A percentile compares a stretch with the other conserved stretches of the same genome.
phyloP scores from a whole-genome alignment of 73 alveolate genomes.

The Loxodes magnus region DNA sequence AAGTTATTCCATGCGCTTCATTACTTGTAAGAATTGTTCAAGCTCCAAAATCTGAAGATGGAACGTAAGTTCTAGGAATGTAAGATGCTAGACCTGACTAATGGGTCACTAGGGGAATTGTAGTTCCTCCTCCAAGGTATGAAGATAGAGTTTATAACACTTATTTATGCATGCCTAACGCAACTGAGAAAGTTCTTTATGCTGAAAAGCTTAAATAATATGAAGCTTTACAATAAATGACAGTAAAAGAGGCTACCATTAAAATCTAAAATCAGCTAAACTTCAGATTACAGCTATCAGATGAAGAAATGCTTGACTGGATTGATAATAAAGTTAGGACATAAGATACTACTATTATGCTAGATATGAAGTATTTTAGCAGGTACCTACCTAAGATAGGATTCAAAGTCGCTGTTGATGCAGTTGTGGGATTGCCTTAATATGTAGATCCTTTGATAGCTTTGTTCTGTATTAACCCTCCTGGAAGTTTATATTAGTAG shows the following conservation, averaged over 20 bases:
- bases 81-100: conserved; percentile 23
- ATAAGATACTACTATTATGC: conserved; percentile 23
- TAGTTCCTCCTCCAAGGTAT: conserved; percentile 39
- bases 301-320: conserved; percentile 18
- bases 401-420: conserved; percentile 52
- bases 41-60: conserved; percentile 64
- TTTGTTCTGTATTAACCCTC: conserved; percentile 38
- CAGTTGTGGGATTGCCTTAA: too few species aligned
- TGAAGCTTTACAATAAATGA: too few species aligned
- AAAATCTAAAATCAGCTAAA: background rate
- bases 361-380: conserved; percentile 54
- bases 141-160: conserved; percentile 51
- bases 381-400: conserved; percentile 45
- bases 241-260: conserved; percentile 13
- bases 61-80: conserved; percentile 41
- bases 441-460: conserved; percentile 40
- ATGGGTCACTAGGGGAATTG: conserved; percentile 35
- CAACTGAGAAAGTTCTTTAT: conserved; percentile 24
- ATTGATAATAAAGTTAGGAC: conserved; percentile 7
- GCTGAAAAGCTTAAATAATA: conserved; percentile 22
- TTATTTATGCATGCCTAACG: conserved; percentile 29
- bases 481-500: conserved; percentile 25
- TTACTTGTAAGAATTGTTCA: conserved; percentile 51
- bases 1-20: conserved; percentile 74
- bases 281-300: background rate